Evolutionary conservation across 805 yeast species (phyloP), one percentile per base, ranked within the genome.

Genomic region (Saccharomycopsis lassenensis): DNA sequence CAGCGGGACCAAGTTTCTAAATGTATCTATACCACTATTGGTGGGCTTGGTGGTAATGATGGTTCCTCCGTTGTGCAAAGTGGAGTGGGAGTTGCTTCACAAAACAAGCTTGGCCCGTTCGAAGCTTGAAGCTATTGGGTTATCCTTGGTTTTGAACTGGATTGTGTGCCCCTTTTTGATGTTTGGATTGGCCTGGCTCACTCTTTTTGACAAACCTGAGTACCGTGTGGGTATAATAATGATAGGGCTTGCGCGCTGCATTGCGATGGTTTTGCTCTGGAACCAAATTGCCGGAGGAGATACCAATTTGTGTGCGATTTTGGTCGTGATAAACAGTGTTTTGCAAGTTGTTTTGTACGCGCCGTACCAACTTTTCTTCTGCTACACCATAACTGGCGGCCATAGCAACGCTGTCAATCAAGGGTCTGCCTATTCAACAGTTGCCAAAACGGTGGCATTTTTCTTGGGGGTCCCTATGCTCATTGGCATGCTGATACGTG

Each of bases 221-320:
- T 67, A 66, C 38, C 54, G 78, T 28, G 56, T 53, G 27, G 78
- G 78, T 1, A 59, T 73, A n/a, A 69, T 73, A 21, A 63, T 73
- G 67, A 68, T 73, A 31, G 79, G 79, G 1, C 39, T 69, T 24
- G 78, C 76, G 4, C 53, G 78, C 40, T 72, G 79, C 48, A 71
- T 72, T 44, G 79, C 78, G 16, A 72, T 73, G 78, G 79, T 71
- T 1, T 52, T 73, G 34, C 50, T 72, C 19, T 72, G 78, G 79
- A 72, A 67, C 47, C 63, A 67, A 21, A 55, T 73, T 12, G 71
- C 77, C 2, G 62, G 54, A 5, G 78, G 78, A 4, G 74, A 71
- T 47, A 52, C 54, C 31, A 59, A 59, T 27, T 50, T 69, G 29
- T 72, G 79, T 51, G 74, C 71, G 3, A 46, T 69, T 5, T 46